These are phyloP conservation scores for Sporodiniella umbellata DNA, from an alignment of 371 early-diverging fungal species.

Conservation along the genomic window DNA sequence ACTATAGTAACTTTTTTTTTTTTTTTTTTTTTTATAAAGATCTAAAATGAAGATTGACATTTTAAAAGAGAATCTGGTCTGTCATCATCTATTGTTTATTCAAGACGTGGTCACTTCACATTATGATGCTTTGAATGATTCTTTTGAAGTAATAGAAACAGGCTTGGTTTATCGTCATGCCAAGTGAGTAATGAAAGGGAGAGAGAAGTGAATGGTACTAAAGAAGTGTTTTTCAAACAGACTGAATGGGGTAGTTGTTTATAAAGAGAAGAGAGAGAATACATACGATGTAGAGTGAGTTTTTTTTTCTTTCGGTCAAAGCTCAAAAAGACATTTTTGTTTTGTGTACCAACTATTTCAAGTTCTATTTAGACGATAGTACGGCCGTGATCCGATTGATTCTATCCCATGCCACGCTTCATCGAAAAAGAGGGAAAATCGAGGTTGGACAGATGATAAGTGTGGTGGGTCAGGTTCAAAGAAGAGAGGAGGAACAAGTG, in stretches of 20 bases:
- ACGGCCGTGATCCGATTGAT: constrained; percentile 13
- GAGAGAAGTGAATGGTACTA: neutral
- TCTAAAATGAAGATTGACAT: neutral
- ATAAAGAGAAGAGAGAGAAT: constrained; percentile 2
- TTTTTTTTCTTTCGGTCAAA: neutral
- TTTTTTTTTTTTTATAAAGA: no score
- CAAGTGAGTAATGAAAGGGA: constrained; percentile 10
- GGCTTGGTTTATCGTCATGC: constrained; percentile 10
- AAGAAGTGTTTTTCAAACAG: constrained; percentile 4
- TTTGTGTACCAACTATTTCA: no score
- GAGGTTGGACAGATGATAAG: no score
- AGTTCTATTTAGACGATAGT: constrained; percentile 17
- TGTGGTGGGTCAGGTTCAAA: no score
- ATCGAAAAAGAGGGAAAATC: neutral
- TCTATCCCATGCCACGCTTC: neutral
- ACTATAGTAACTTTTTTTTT: neutral
- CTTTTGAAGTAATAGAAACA: constrained; percentile 1
- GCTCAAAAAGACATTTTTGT: no score
- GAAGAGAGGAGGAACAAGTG: constrained; percentile 1
- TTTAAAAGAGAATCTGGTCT: constrained; percentile 11
- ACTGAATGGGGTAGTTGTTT: constrained; percentile 19
- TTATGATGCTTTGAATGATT: neutral
- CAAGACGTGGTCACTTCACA: constrained; percentile 7
- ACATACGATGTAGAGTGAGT: constrained; percentile 16
- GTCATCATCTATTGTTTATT: constrained; percentile 19